Base-by-base conservation (phyloP, 352 stramenopile genomes). In the Globisporangium takayamanum region DNA sequence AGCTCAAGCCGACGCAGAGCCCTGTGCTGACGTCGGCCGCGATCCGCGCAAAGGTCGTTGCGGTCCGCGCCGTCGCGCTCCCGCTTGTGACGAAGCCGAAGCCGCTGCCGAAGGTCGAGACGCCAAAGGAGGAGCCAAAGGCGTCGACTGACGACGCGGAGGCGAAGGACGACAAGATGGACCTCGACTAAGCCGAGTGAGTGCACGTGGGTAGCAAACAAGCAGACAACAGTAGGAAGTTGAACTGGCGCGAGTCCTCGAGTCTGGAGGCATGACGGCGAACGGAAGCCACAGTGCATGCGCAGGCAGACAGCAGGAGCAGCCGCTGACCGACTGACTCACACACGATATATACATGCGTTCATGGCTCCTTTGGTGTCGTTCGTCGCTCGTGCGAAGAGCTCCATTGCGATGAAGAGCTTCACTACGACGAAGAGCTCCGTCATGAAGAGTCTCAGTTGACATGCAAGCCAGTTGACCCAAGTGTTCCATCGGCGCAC, bases 1-100 rank as follows among this genome's bases (percentile, higher is more conserved):
- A 85, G 39, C 58, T 97, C 50, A 67, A 77, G 53, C 57, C 81
- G 12, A 95, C 95, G 59, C 76, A 90, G 39, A 79, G 97, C 60
- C 96, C 97, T 0, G 89, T 93, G 50, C 76, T 99, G 30, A 98
- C 89, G 54, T 92, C 90, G 49, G 73, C 73, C 28, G 70, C 87
- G 50, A 97, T 99, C 59, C 80, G 86, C 60, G 78, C 63, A 53
- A 98, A 97, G 79, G 82, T 93, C 39, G 88, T 88, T 54, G 85
- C 93, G n/a, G 70, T 99, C 46, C 85, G 86, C 41, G 84, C 87
- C 37, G 73, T 90, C 50, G 94, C 89, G 55, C 83, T 96, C 59
- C 95, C 95, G 25, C 96, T 99, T 63, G 95, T 98, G 67, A 97
- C 95, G 64, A 99, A 99, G 81, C 95, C 96, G 14, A 98, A 98